Percentiles rank a stretch among this genome's conserved stretches.
Evolutionary conservation across 345 rosid species (phyloP).

Genomic region (Aurinia saxatilis): DNA sequence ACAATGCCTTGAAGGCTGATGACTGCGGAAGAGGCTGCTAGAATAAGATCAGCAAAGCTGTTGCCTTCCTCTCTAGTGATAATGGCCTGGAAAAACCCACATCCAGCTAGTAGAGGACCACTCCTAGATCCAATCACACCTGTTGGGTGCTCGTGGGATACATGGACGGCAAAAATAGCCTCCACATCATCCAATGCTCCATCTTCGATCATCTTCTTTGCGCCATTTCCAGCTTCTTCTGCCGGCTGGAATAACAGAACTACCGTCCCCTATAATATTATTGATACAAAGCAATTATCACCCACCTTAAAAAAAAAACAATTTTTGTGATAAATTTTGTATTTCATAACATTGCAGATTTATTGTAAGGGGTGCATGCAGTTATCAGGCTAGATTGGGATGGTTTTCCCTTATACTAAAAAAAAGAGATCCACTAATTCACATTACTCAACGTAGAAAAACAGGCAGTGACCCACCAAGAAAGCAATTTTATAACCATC

Average conservation of each 20-base stretch:
- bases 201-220: conserved; percentile 73
- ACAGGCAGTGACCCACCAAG: not conserved
- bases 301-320: too few species aligned
- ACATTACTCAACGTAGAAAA: too few species aligned
- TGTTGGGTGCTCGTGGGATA: conserved; percentile 74
- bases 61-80: conserved; percentile 32
- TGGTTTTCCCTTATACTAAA: too few species aligned
- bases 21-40: conserved; percentile 73
- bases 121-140: conserved; percentile 75
- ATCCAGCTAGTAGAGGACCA: conserved; percentile 85
- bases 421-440: too few species aligned
- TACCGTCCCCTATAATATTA: conserved; percentile 76
- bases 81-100: conserved; percentile 73
- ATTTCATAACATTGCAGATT: not conserved
- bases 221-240: conserved; percentile 97
- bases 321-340: too few species aligned
- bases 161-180: conserved; percentile 79
- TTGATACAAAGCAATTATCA: too few species aligned
- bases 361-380: not conserved
- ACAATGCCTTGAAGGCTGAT: conserved; percentile 81
- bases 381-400: too few species aligned
- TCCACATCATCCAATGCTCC: conserved; percentile 65
- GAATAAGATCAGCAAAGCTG: conserved; percentile 36
- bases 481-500: not conserved
- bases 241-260: conserved; percentile 82